A percentile compares a stretch with the other conserved stretches of the same genome.
Conservation (phyloP, 164 flowering plant species). For the Sedum album region DNA sequence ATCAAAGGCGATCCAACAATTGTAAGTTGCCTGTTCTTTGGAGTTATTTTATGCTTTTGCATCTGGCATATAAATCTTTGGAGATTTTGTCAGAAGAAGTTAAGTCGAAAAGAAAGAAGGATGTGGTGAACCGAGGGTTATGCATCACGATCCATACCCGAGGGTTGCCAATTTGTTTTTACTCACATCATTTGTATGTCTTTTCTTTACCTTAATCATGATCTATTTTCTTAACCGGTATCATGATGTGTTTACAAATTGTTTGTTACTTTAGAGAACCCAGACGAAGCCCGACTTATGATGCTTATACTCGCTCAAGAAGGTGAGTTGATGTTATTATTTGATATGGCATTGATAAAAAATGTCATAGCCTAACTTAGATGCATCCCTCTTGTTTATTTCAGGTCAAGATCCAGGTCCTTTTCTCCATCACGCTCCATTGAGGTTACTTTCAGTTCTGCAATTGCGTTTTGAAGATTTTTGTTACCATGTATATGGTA, state of each 20-base stretch:
- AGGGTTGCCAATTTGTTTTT: not conserved
- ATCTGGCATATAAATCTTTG: not conserved
- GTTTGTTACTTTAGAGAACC: constrained; percentile 46
- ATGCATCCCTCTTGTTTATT: not conserved
- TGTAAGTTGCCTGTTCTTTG: constrained; percentile 41
- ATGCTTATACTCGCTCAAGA: constrained; percentile 86
- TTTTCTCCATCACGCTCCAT: constrained; percentile 66
- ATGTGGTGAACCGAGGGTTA: constrained; percentile 43
- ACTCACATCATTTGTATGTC: not conserved
- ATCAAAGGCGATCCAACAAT: too few species aligned
- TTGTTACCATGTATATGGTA: too few species aligned
- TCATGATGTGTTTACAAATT: not conserved
- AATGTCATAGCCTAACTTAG: not conserved
- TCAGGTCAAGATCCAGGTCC: constrained; percentile 53
- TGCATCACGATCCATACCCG: too few species aligned
- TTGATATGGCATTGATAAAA: not conserved
- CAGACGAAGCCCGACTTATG: constrained; percentile 91
- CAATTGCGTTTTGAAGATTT: not conserved
- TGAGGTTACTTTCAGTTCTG: constrained; percentile 29
- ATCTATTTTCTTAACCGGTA: not conserved
- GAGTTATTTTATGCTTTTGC: constrained; percentile 1
- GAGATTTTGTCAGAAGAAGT: constrained; percentile 51
- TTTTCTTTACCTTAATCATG: not conserved
- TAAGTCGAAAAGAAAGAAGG: constrained; percentile 98
- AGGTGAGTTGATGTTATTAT: constrained; percentile 29